Evolutionary conservation across 345 rosid species (phyloP).

Genomic region (Mallotus nudiflorus): DNA sequence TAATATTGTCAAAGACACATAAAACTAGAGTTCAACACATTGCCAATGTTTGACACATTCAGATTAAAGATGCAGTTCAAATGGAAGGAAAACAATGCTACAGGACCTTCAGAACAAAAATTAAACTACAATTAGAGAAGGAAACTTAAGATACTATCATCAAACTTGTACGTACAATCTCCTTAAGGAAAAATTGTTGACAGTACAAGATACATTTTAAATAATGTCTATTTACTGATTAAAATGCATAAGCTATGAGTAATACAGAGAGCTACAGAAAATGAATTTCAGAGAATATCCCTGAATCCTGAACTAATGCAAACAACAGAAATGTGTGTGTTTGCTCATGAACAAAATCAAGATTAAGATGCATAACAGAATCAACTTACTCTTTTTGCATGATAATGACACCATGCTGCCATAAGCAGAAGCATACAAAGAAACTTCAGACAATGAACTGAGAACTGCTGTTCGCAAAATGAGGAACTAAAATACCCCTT

Average conservation of each 20-base stretch:
- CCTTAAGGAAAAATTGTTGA: no score
- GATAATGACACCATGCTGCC: constrained; percentile 3
- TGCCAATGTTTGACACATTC: not conserved
- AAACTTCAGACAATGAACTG: not conserved
- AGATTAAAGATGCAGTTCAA: not conserved
- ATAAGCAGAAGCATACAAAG: not conserved
- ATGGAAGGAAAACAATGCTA: not conserved
- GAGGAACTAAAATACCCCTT: not conserved
- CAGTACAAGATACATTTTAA: no score
- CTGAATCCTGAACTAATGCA: no score
- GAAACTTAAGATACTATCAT: no score
- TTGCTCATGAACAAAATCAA: no score
- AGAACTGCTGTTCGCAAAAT: constrained; percentile 10
- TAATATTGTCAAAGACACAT: not conserved
- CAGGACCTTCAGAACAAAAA: not conserved
- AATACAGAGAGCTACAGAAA: not conserved
- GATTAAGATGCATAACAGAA: no score
- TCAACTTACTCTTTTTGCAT: constrained; percentile 14
- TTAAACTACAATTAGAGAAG: not conserved
- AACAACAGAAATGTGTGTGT: no score
- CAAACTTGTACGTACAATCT: no score
- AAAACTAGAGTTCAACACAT: not conserved
- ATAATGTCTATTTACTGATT: not conserved
- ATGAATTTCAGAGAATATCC: no score
- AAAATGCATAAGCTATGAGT: not conserved